Percentiles rank a stretch among this genome's conserved stretches.
Evolutionary conservation across 2,329 filamentous ascomycete species (phyloP).

Genomic region (Acrocalymma vagum): DNA sequence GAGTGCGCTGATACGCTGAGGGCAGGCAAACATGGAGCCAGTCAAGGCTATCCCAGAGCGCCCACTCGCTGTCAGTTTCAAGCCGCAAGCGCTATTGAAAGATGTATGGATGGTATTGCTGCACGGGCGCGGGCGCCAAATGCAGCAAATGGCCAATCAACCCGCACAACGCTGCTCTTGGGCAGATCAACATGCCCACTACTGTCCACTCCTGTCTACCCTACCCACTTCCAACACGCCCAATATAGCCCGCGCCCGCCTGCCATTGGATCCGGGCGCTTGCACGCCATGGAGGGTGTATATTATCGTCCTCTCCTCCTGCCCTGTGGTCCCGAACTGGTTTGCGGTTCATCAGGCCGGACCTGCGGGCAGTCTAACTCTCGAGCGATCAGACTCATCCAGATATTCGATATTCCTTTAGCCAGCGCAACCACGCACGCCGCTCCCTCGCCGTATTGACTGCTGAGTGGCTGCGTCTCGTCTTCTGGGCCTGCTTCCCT

Average conservation of each 20-base stretch:
- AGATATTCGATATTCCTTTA: too few species aligned
- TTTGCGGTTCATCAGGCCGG: constrained; percentile 30
- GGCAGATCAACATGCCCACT: not conserved
- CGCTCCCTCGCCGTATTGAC: too few species aligned
- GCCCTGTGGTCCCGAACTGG: constrained; percentile 28
- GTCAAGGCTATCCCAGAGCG: constrained; percentile 15
- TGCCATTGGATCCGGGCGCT: constrained; percentile 27
- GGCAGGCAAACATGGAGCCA: too few species aligned
- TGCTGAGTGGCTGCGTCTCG: too few species aligned
- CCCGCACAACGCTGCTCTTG: constrained; percentile 5
- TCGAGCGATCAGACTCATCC: constrained; percentile 10
- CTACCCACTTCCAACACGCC: constrained; percentile 22
- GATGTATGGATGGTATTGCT: constrained; percentile 32
- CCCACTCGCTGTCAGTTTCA: constrained; percentile 32
- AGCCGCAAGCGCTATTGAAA: constrained; percentile 38
- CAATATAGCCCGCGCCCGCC: constrained; percentile 17
- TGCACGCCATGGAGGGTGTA: constrained; percentile 17
- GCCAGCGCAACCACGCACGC: too few species aligned
- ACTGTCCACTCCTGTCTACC: not conserved
- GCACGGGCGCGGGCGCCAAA: constrained; percentile 37
- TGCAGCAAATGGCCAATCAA: constrained; percentile 23
- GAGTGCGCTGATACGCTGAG: too few species aligned
- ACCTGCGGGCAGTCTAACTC: constrained; percentile 20
- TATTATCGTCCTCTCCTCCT: constrained; percentile 28
- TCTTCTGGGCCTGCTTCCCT: constrained; percentile 8